Evolutionary conservation across 352 stramenopile species (phyloP).

Genomic region (Globisporangium paddicum): DNA sequence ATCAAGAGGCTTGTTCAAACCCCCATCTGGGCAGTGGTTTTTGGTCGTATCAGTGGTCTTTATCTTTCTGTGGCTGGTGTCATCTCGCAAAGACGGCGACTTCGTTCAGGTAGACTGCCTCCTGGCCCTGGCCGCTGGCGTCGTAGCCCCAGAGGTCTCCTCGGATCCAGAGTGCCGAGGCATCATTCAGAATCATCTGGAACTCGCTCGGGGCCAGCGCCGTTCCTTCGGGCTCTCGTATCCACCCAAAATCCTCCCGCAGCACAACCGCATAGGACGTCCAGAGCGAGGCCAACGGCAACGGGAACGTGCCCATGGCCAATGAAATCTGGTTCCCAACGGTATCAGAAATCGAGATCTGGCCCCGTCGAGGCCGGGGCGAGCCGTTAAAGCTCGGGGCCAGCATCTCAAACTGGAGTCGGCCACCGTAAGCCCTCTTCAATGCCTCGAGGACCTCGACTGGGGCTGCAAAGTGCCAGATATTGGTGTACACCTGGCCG

Average conservation of each 20-base stretch:
- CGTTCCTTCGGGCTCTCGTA: conserved; percentile 42
- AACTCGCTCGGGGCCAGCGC: conserved; percentile 27
- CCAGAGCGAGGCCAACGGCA: conserved; percentile 38
- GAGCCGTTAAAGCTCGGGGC: conserved; percentile 65
- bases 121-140: conserved; percentile 40
- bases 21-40: too few relatives aligned
- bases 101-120: conserved; percentile 75
- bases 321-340: conserved; percentile 33
- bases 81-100: conserved; percentile 37
- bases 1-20: too few relatives aligned
- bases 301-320: conserved; percentile 43
- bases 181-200: conserved; percentile 22
- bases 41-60: too few relatives aligned
- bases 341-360: conserved; percentile 43
- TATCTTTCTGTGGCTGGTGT: neutral
- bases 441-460: conserved; percentile 25
- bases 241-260: conserved; percentile 75
- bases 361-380: conserved; percentile 40
- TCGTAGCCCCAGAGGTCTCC: conserved; percentile 61
- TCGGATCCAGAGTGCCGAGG: conserved; percentile 48
- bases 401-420: conserved; percentile 66
- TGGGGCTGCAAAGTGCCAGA: conserved; percentile 64
- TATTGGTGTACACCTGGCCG: conserved; percentile 54
- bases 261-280: conserved; percentile 61
- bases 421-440: conserved; percentile 44